Conservation (phyloP, 805 yeast genomes). For the Candida nanaspora region DNA sequence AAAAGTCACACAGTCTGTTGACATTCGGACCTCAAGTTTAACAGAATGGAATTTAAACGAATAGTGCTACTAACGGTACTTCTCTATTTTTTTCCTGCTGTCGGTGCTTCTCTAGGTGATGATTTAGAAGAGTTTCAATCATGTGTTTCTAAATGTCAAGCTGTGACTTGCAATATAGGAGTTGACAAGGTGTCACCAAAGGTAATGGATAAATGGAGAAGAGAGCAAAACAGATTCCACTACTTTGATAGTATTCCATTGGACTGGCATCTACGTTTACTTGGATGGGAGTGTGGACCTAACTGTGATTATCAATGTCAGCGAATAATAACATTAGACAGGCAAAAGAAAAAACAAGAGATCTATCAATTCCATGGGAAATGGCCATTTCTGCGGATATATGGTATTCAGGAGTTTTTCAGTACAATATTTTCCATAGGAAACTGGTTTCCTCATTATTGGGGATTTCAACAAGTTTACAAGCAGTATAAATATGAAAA, state of each 20-base stretch:
- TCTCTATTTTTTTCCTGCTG: neutral
- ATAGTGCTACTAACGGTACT: neutral
- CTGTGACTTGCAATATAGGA: conserved; percentile 23
- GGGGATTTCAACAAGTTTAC: conserved; percentile 31
- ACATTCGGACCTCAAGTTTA: too few species aligned
- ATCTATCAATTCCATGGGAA: conserved; percentile 90
- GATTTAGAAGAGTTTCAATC: conserved; percentile 47
- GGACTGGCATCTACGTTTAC: conserved; percentile 31
- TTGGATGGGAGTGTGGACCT: conserved; percentile 69
- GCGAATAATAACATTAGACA: conserved; percentile 53
- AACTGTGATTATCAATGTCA: conserved; percentile 96
- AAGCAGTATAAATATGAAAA: conserved; percentile 14
- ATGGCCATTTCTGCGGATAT: conserved; percentile 83
- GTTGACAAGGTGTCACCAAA: conserved; percentile 19
- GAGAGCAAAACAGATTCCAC: conserved; percentile 28
- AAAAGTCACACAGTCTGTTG: too few species aligned
- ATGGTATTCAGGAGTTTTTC: conserved; percentile 81
- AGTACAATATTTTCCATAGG: conserved; percentile 73
- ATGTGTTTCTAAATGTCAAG: conserved; percentile 47
- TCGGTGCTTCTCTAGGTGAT: conserved; percentile 54
- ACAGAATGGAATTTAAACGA: neutral
- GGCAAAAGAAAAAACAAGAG: conserved; percentile 41
- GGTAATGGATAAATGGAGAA: conserved; percentile 12
- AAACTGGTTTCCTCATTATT: conserved; percentile 59
- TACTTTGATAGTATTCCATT: conserved; percentile 33